Conservation (phyloP, 768 basidiomycete genomes). For the Pisolithus microcarpus region DNA sequence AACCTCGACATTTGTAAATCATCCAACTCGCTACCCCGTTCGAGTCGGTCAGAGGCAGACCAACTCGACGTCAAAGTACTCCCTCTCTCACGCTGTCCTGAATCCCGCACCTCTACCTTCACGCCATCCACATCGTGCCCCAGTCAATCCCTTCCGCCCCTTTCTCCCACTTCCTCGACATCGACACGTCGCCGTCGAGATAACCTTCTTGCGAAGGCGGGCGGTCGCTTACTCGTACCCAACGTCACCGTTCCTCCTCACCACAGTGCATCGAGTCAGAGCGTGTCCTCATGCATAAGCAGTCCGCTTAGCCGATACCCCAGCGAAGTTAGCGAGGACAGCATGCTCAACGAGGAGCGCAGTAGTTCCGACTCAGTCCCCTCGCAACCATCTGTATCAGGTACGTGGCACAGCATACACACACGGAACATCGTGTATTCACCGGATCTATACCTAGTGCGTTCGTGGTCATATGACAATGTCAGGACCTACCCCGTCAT, state of each 20-base stretch:
- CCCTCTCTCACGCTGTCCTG: constrained; percentile 48
- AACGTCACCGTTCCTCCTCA: constrained; percentile 30
- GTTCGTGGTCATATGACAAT: constrained; percentile 74
- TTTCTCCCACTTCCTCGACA: constrained; percentile 29
- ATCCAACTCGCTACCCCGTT: constrained; percentile 21
- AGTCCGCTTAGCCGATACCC: constrained; percentile 36
- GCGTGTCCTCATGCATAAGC: constrained; percentile 21
- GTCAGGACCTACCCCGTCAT: constrained; percentile 57
- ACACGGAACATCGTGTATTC: constrained; percentile 4
- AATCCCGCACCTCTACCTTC: constrained; percentile 40
- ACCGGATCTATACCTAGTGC: constrained; percentile 32
- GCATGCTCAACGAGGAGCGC: constrained; percentile 23
- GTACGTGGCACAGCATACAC: constrained; percentile 29
- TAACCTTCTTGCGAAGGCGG: constrained; percentile 48
- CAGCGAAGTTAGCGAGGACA: constrained; percentile 34
- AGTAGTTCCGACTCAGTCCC: constrained; percentile 17
- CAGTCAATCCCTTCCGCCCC: constrained; percentile 30
- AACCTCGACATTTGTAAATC: too few species aligned
- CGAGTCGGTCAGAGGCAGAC: constrained; percentile 30
- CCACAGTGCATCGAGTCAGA: constrained; percentile 31
- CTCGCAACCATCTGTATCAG: constrained; percentile 42
- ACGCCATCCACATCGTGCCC: constrained; percentile 29
- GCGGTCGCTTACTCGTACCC: constrained; percentile 56
- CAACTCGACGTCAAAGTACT: constrained; percentile 51
- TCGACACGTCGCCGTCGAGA: constrained; percentile 37